Evolutionary conservation across 139 green algal species (phyloP), one percentile per base, ranked within the genome.

Genomic region (Trebouxia sp.): DNA sequence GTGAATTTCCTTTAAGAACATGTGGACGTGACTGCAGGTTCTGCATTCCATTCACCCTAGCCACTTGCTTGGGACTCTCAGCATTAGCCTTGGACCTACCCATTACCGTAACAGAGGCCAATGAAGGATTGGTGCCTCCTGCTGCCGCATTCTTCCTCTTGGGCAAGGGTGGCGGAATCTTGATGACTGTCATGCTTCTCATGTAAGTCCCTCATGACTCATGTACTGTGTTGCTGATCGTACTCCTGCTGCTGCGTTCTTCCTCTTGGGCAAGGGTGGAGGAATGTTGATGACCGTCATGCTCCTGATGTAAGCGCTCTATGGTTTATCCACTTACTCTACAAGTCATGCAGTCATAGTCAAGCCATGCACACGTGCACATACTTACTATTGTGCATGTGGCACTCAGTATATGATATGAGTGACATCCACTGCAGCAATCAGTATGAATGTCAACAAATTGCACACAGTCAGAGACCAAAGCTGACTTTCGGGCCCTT

Each of bases 21-120:
- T 37, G 15, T 51, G n/a, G 28, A 15, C 85, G 88, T 24, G 78
- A 95, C 26, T 94, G 92, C 83, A 96, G 95, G 95, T 98, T 98
- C 87, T 92, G 93, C 76, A 94, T 98, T 79, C 95, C 95, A 58
- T 98, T 98, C 89, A 93, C 95, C 11, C 88, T 98, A 78, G 95
- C 95, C 43, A 98, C 95, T 53, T 89, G 92, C 79, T 87, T 98
- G 72, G 95, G 95, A 41, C 88, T 98, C 14, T 94, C 87, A 45
- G 90, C 92, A 10, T 81, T 92, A 26, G 95, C 95, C 20, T 88
- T 98, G 53, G 93, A 96, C 80, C 89, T 98, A 70, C 95, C 95
- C 45, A 82, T 98, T 69, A 95, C 90, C 48, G 45, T 83, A 14
- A 38, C 41, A 0, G 95, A 98, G 81, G 90, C 92, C 43, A 77